Evolutionary conservation across 2,329 filamentous ascomycete genomes (phyloP), one percentile per base, ranked within the genome.

Genomic region (Nigrospora osmanthi): DNA sequence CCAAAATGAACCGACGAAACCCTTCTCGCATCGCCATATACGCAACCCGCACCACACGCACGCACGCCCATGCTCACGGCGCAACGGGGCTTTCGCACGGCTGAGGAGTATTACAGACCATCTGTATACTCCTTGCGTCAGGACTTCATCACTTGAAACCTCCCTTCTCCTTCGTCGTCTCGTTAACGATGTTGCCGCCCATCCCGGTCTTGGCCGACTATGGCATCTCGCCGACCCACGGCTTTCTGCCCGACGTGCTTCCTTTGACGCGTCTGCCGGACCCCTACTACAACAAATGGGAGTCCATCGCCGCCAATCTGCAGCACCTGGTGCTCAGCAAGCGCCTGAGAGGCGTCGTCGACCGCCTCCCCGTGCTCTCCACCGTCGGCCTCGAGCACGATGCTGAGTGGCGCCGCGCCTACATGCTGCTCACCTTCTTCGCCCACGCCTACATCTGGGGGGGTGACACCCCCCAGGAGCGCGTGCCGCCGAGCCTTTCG

Each of bases 271-370:
- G 80, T 45, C 80, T 98, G 13, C 86, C 89, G 11, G 87, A 96
- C 59, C 79, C 85, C 3, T 97, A 96, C 71, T 98, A 97, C 67
- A 83, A 87, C 64, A 88, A 89, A 60, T 98, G 93, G 93, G 93
- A 98, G 68, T 80, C 85, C 38, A 77, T 96, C 41, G 80, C 85
- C 32, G 78, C 83, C 54, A 96, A 95, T 59, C 75, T 98, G 30
- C 93, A 96, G 67, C 81, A 83, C 12, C 72, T 97, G 48, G 82
- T 97, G 42, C 76, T 96, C 46, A 94, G 84, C 66, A 88, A 85
- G 63, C 83, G 90, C 49, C 73, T 98, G 51, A 83, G 89, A 38
- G 78, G 81, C 42, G 80, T 90, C 48, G 78, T 97, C 47, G 84
- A 96, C 54, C 74, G 76, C 38, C 76, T 98, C 48, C 89, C 91